Evolutionary conservation across 768 basidiomycete species (phyloP).

Genomic region (Crassisporium funariophilum): DNA sequence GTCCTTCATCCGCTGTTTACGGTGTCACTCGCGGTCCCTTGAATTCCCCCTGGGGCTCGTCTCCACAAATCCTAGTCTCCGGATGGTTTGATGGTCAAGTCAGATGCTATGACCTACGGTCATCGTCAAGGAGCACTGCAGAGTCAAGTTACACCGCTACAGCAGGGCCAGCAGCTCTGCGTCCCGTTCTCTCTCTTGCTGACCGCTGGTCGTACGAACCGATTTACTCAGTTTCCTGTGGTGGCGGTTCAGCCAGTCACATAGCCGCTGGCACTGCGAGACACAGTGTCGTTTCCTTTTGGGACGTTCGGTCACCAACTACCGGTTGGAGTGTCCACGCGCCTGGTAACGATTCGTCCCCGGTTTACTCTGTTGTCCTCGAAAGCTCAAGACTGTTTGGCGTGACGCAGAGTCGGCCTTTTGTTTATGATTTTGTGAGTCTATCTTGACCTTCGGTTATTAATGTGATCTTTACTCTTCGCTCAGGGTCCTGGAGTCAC

Average conservation of each 20-base stretch:
- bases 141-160: slow-evolving; percentile 12
- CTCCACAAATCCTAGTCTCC: slow-evolving; percentile 70
- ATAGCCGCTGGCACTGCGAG: slow-evolving; percentile 78
- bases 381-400: slow-evolving; percentile 83
- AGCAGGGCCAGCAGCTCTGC: slow-evolving; percentile 37
- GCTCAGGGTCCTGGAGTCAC: slow-evolving; percentile 59
- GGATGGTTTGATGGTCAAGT: slow-evolving; percentile 85
- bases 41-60: slow-evolving; percentile 67
- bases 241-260: slow-evolving; percentile 67
- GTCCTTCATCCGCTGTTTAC: slow-evolving; percentile 64
- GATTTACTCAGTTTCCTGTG: slow-evolving; percentile 74
- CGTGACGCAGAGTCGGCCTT: slow-evolving; percentile 73
- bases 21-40: slow-evolving; percentile 63
- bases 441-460: not conserved
- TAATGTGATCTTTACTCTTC: slow-evolving; percentile 8
- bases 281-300: slow-evolving; percentile 78
- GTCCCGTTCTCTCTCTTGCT: slow-evolving; percentile 59
- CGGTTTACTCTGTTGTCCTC: slow-evolving; percentile 72
- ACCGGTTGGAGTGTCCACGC: slow-evolving; percentile 79
- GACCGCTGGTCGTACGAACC: slow-evolving; percentile 76
- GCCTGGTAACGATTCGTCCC: slow-evolving; percentile 77
- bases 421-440: slow-evolving; percentile 75
- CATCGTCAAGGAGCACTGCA: slow-evolving; percentile 29
- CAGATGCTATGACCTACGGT: slow-evolving; percentile 74
- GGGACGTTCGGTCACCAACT: slow-evolving; percentile 70